Conservation (phyloP, 176 grass and related monocot species). For the Carex cristatella region DNA sequence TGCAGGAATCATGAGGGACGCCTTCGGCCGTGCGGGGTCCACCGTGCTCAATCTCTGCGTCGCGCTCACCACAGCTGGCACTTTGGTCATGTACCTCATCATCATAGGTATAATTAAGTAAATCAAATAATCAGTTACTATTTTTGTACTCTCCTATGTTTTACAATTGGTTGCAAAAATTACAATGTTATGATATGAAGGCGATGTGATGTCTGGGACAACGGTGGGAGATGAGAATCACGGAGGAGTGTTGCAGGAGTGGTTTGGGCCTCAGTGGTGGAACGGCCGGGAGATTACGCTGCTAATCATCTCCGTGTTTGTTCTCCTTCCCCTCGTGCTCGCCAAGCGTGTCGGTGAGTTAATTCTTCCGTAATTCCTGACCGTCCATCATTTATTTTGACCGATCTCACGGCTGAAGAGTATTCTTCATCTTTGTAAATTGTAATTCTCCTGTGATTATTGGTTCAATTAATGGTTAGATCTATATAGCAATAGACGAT, state of each 20-base stretch:
- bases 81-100: constrained; percentile 80
- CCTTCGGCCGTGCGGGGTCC: constrained; percentile 59
- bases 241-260: constrained; percentile 58
- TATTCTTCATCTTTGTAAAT: not conserved
- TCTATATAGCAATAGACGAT: not conserved
- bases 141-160: not conserved
- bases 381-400: not conserved
- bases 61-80: constrained; percentile 54
- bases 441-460: not conserved
- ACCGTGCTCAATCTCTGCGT: constrained; percentile 47
- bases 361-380: not conserved
- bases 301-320: constrained; percentile 39
- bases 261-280: constrained; percentile 78
- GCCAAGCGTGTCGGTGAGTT: constrained; percentile 68
- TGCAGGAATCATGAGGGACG: constrained; percentile 56
- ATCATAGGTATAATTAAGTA: constrained; percentile 54
- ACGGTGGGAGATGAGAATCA: constrained; percentile 39
- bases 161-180: not conserved
- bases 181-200: constrained; percentile 19
- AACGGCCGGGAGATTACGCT: constrained; percentile 51
- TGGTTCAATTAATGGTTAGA: not conserved
- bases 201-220: constrained; percentile 78
- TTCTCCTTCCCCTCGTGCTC: constrained; percentile 72
- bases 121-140: not conserved
- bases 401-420: not conserved